These are phyloP conservation scores for Tephrocybe rancida DNA, from an alignment of 768 basidiomycete genomes.

Conservation along the genomic window DNA sequence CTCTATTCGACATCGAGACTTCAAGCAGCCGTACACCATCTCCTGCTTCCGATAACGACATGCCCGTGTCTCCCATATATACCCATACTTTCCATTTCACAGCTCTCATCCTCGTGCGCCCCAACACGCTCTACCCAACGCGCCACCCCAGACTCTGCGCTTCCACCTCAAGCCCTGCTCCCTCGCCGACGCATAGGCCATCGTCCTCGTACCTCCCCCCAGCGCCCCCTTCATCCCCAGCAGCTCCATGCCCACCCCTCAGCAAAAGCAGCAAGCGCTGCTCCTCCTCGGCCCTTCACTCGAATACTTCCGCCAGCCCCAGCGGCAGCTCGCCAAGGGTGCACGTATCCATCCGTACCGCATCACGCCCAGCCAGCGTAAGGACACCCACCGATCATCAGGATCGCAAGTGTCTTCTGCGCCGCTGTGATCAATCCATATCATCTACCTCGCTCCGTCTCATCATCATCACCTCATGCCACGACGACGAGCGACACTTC, in stretches of 20 bases:
- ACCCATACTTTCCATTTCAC: constrained; percentile 35
- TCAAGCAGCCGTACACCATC: constrained; percentile 11
- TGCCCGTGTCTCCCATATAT: constrained; percentile 27
- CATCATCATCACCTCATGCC: too few relatives aligned
- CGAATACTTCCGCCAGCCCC: constrained; percentile 45
- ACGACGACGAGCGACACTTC: not conserved
- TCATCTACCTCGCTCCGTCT: not conserved
- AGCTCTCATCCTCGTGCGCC: constrained; percentile 21
- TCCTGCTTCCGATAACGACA: not conserved
- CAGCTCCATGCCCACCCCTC: constrained; percentile 12
- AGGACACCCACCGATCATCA: constrained; percentile 4
- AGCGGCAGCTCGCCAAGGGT: constrained; percentile 42
- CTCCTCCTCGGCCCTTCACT: constrained; percentile 55
- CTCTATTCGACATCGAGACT: constrained; percentile 19
- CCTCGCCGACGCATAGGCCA: constrained; percentile 55
- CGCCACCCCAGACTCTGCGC: constrained; percentile 11
- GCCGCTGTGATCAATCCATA: constrained; percentile 6
- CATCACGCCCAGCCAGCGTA: constrained; percentile 30
- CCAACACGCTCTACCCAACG: constrained; percentile 16
- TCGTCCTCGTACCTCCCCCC: constrained; percentile 45
- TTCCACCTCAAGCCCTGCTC: constrained; percentile 45
- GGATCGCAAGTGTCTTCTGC: not conserved
- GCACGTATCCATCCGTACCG: constrained; percentile 61
- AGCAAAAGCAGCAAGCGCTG: constrained; percentile 31
- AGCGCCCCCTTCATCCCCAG: constrained; percentile 22